Evolutionary conservation across 2,329 filamentous ascomycete genomes (phyloP).

Genomic region (Triangularia setosa): DNA sequence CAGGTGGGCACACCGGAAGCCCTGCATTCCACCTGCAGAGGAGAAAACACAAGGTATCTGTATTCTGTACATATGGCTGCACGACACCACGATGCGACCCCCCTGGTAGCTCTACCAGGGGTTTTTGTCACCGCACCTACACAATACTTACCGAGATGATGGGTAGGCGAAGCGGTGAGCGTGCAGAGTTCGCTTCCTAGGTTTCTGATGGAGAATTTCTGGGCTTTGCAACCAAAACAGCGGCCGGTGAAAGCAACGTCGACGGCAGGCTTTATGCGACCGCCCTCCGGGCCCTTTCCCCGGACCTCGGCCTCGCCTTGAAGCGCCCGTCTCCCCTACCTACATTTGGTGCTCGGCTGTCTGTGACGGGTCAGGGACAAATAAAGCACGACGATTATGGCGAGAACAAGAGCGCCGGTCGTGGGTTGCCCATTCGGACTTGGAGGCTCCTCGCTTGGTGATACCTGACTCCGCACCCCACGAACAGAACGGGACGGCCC

Average conservation of each 20-base stretch:
- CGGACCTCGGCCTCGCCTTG: neutral
- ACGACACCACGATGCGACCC: neutral
- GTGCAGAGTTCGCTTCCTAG: constrained; percentile 7
- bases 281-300: neutral
- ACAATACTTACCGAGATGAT: constrained; percentile 4
- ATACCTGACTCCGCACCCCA: constrained; percentile 5
- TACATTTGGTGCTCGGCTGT: neutral
- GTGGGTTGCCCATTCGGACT: neutral
- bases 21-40: constrained; percentile 16
- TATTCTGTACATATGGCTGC: neutral
- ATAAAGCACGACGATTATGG: neutral
- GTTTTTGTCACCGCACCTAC: neutral
- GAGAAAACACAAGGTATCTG: neutral
- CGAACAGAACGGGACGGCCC: constrained; percentile 21
- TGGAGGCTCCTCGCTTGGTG: neutral
- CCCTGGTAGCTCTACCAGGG: neutral
- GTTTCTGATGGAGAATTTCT: neutral
- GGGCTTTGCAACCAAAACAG: neutral
- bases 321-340: neutral
- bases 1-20: constrained; percentile 8
- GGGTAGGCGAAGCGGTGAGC: constrained; percentile 9
- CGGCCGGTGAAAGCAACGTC: neutral
- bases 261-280: neutral
- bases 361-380: neutral
- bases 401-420: neutral